These are phyloP conservation scores for Phylloporus arenicola DNA, from an alignment of 768 basidiomycete species.

Conservation along the genomic window DNA sequence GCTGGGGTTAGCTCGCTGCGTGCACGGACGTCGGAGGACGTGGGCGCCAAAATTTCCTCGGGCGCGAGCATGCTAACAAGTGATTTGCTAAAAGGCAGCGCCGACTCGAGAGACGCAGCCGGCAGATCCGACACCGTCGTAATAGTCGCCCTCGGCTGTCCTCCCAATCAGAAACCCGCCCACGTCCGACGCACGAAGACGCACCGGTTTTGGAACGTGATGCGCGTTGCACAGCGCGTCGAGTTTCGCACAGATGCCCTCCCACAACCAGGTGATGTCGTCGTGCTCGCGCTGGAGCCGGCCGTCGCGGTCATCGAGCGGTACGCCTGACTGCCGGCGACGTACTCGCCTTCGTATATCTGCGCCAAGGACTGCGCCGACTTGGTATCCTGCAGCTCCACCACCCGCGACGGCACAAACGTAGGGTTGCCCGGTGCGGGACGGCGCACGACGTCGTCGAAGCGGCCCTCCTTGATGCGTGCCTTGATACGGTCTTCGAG, in stretches of 20 bases:
- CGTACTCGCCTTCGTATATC: constrained; percentile 92
- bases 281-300: constrained; percentile 86
- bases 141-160: constrained; percentile 83
- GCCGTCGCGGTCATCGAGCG: constrained; percentile 76
- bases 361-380: constrained; percentile 87
- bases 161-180: not conserved
- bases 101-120: constrained; percentile 80
- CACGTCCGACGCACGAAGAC: constrained; percentile 20
- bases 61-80: constrained; percentile 82
- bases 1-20: constrained; percentile 78
- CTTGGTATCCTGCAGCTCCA: constrained; percentile 87
- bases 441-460: constrained; percentile 86
- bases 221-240: constrained; percentile 94
- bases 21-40: constrained; percentile 47
- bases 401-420: constrained; percentile 83
- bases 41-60: constrained; percentile 77
- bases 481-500: constrained; percentile 90
- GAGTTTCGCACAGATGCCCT: constrained; percentile 77
- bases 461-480: constrained; percentile 77
- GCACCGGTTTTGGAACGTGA: constrained; percentile 88
- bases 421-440: constrained; percentile 52
- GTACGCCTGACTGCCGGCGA: constrained; percentile 51
- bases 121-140: constrained; percentile 79
- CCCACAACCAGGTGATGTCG: constrained; percentile 81
- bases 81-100: constrained; percentile 78